Conservation (phyloP, 2,329 filamentous ascomycete genomes). For the Talaromyces funiculosus region DNA sequence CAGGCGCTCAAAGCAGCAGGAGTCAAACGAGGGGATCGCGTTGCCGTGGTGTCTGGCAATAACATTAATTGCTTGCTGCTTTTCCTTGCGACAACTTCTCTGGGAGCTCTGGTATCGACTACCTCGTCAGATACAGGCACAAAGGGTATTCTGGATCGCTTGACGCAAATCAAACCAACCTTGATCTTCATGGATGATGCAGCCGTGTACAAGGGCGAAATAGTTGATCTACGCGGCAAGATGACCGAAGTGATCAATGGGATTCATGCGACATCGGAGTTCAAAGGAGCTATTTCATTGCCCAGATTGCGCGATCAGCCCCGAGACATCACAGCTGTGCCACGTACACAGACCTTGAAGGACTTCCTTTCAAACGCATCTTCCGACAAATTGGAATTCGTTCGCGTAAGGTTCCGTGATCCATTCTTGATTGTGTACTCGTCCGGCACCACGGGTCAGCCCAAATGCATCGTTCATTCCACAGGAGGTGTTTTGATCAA, state of each 20-base stretch:
- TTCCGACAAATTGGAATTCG: constrained; percentile 46
- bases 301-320: constrained; percentile 56
- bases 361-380: constrained; percentile 32
- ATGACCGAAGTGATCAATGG: constrained; percentile 62
- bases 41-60: constrained; percentile 71
- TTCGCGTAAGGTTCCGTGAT: constrained; percentile 62
- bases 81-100: constrained; percentile 61
- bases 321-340: constrained; percentile 53
- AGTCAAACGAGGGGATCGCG: constrained; percentile 63
- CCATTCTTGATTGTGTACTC: constrained; percentile 74
- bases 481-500: constrained; percentile 35
- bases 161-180: constrained; percentile 68
- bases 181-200: constrained; percentile 81
- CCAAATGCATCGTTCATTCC: constrained; percentile 81
- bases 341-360: constrained; percentile 38
- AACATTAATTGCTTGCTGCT: constrained; percentile 68
- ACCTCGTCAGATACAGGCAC: constrained; percentile 80
- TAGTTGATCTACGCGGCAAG: constrained; percentile 64
- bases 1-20: constrained; percentile 63
- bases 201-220: constrained; percentile 73
- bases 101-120: constrained; percentile 71
- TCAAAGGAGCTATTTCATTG: constrained; percentile 60
- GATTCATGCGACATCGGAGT: constrained; percentile 55
- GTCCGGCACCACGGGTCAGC: constrained; percentile 73
- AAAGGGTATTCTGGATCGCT: constrained; percentile 67